Evolutionary conservation across 176 grass and related monocot genomes (phyloP).

Genomic region (Raddia distichophylla): DNA sequence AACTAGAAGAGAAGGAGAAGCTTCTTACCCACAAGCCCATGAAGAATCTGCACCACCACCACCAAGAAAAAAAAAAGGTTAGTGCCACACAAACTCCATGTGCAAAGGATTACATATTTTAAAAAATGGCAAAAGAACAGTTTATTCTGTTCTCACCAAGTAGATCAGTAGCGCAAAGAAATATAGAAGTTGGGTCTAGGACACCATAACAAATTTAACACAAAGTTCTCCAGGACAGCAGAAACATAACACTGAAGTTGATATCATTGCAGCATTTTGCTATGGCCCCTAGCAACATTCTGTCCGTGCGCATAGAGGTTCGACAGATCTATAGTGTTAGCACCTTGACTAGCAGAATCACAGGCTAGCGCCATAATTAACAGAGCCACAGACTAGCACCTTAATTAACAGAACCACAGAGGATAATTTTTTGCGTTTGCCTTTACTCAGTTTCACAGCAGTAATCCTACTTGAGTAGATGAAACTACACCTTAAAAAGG

Average conservation of each 20-base stretch:
- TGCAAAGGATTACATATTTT: neutral
- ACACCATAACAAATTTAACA: neutral
- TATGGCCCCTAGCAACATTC: neutral
- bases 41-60: slow-evolving; percentile 43
- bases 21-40: slow-evolving; percentile 45
- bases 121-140: neutral
- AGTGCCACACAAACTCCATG: slow-evolving; percentile 1
- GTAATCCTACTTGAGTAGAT: neutral
- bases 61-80: slow-evolving; percentile 25
- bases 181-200: neutral
- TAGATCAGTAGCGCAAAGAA: neutral
- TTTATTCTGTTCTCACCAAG: neutral
- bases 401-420: neutral
- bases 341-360: no score
- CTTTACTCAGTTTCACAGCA: neutral
- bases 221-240: neutral
- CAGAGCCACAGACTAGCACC: no score
- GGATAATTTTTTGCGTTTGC: neutral
- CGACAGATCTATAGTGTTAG: neutral
- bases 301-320: neutral
- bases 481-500: neutral
- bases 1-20: neutral
- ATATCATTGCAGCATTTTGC: slow-evolving; percentile 2
- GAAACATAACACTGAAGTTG: neutral
- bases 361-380: no score